Conservation (phyloP, 2,329 filamentous ascomycete species). For the Graphilbum fragrans region DNA sequence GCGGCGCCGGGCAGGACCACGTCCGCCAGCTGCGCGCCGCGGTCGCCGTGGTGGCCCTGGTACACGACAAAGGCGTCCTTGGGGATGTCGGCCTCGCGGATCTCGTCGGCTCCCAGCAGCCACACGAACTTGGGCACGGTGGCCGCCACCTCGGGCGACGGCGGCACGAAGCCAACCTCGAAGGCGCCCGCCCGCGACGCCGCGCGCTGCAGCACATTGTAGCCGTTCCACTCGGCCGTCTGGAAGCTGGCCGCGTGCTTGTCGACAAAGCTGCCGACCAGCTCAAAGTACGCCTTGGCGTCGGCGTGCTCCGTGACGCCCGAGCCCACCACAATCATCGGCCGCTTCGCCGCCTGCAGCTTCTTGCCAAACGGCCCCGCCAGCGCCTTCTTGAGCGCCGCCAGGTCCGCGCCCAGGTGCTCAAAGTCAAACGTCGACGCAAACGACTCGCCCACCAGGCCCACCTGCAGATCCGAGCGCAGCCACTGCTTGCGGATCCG, state of each 20-base stretch:
- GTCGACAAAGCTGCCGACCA: conserved; percentile 79
- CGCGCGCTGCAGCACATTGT: conserved; percentile 89
- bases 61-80: conserved; percentile 96
- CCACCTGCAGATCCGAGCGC: conserved; percentile 86
- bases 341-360: conserved; percentile 72
- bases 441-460: conserved; percentile 80
- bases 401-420: conserved; percentile 70
- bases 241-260: conserved; percentile 84
- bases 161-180: conserved; percentile 87
- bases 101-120: conserved; percentile 91
- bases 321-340: conserved; percentile 94
- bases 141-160: conserved; percentile 67
- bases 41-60: conserved; percentile 95
- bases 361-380: conserved; percentile 87
- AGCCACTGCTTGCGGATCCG: conserved; percentile 98
- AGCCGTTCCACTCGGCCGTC: conserved; percentile 90
- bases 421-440: conserved; percentile 93
- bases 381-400: conserved; percentile 73
- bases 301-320: conserved; percentile 84
- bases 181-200: conserved; percentile 89
- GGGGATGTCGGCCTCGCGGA: conserved; percentile 73
- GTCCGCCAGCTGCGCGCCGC: conserved; percentile 83
- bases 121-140: conserved; percentile 91
- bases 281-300: conserved; percentile 87
- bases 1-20: conserved; percentile 87